phyloP scores from a whole-genome alignment of 441 rosid genomes.

The Oxalis stricta region DNA sequence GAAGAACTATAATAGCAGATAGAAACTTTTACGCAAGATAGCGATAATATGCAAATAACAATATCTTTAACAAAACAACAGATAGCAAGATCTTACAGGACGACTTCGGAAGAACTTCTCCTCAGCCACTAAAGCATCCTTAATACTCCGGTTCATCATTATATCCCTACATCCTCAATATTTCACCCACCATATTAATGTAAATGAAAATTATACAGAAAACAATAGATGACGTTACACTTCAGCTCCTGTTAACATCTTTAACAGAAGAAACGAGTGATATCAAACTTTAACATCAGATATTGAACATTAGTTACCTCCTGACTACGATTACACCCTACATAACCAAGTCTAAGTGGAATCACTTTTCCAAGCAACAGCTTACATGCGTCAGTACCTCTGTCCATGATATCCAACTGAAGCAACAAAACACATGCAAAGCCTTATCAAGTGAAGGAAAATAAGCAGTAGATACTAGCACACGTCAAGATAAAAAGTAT shows the following conservation, averaged over 20 bases:
- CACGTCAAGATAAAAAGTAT: conserved; percentile 6
- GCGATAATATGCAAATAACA: too few relatives aligned
- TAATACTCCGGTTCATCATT: conserved; percentile 58
- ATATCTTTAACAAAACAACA: too few relatives aligned
- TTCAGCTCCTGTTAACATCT: background rate
- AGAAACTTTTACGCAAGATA: too few relatives aligned
- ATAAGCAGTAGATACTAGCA: background rate
- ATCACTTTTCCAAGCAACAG: conserved; percentile 72
- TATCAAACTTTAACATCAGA: too few relatives aligned
- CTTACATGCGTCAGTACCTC: conserved; percentile 91
- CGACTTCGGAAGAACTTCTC: conserved; percentile 89
- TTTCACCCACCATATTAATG: too few relatives aligned
- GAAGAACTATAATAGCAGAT: background rate
- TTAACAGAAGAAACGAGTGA: background rate
- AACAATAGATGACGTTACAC: background rate
- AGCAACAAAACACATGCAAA: conserved; percentile 13
- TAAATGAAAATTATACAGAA: background rate
- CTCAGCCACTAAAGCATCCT: conserved; percentile 84
- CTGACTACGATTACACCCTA: conserved; percentile 90
- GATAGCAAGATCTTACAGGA: conserved; percentile 47
- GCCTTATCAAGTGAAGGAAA: conserved; percentile 6
- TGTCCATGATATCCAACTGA: conserved; percentile 90
- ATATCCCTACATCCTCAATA: too few relatives aligned
- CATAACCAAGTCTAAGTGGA: conserved; percentile 74
- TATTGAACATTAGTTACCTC: too few relatives aligned